Base-by-base conservation (phyloP, 805 yeast species). In the Wickerhamiella dianesei region DNA sequence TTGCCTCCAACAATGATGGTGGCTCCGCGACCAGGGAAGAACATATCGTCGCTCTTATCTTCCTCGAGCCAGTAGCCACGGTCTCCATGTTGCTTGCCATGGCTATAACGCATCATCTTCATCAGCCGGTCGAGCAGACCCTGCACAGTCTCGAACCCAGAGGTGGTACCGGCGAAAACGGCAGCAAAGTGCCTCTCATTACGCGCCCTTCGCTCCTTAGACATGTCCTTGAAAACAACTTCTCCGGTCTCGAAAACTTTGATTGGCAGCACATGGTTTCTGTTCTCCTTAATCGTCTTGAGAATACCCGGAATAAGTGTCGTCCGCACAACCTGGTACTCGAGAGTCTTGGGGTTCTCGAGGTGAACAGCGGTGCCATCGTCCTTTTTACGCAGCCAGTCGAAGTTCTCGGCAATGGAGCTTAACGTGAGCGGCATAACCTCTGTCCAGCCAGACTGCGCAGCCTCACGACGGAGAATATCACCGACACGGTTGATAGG, bases 1-100 rank as follows among this genome's bases (percentile, higher is more conserved):
- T 50, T 47, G 21, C 58, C 58, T 37, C 48, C 52, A 48, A 75
- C 76, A 67, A 73, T 76, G 53, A 92, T 74, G 60, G 76, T 80
- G 45, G 98, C 98, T 52, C 96, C 96, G 71, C 98, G 82, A 39
- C 97, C 98, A 37, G 96, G 95, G 82, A 92, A 92, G 68, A 74
- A 89, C 50, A 88, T 82, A 44, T 78, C 73, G 25, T 51, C 47
- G 35, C 56, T 55, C 35, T 47, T 51, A 29, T 53, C 50, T 54
- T 64, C 65, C 32, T 58, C 56, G 46, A 68, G 67, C 67, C 68
- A 67, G 58, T 64, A 65, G 46, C 96, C 96, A 69, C 92, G 83
- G 51, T 69, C 74, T 45, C 70, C 71, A 19, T 39, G 21, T 5
- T 18, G 14, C 36, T 50, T 55, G 51, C 75, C 72, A 92, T 94